Conservation (phyloP, 352 stramenopile genomes). For the Globisporangium cystogenes region DNA sequence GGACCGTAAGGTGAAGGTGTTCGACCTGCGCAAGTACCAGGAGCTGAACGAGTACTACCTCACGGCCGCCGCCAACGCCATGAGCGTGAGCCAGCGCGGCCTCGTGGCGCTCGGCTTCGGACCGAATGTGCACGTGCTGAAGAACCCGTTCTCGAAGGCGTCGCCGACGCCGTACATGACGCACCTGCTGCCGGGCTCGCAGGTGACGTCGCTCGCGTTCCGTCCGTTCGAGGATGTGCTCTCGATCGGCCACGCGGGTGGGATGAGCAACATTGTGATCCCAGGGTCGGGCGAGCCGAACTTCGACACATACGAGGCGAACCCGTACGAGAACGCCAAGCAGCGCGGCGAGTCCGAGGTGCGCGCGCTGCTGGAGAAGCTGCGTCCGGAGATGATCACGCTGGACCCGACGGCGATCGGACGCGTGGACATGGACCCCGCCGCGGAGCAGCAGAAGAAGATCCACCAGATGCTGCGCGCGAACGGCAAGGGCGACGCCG, state of each 20-base stretch:
- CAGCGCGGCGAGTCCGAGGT: constrained; percentile 96
- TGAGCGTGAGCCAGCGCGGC: constrained; percentile 96
- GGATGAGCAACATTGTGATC: constrained; percentile 88
- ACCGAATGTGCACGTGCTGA: constrained; percentile 89
- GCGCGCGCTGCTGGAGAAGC: constrained; percentile 96
- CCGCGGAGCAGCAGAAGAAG: constrained; percentile 83
- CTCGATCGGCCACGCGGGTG: constrained; percentile 89
- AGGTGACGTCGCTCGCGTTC: constrained; percentile 92
- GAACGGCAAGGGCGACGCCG: constrained; percentile 53
- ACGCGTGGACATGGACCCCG: constrained; percentile 89
- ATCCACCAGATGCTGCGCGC: constrained; percentile 62
- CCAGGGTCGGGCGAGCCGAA: constrained; percentile 97
- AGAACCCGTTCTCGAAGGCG: constrained; percentile 81
- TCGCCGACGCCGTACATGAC: constrained; percentile 88
- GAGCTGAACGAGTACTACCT: constrained; percentile 94
- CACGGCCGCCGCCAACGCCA: constrained; percentile 67
- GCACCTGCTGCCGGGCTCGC: constrained; percentile 79
- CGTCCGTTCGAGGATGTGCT: constrained; percentile 98
- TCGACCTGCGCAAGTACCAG: constrained; percentile 97
- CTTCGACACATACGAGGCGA: constrained; percentile 97
- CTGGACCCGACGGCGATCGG: constrained; percentile 93
- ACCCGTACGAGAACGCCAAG: constrained; percentile 96
- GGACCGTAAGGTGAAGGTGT: constrained; percentile 96
- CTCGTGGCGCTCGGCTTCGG: constrained; percentile 94
- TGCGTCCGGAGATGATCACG: constrained; percentile 97